Percentiles rank a stretch among this genome's conserved stretches.
phyloP scores from a whole-genome alignment of 768 basidiomycete genomes.

The Lanmaoa pseudosensibilis region DNA sequence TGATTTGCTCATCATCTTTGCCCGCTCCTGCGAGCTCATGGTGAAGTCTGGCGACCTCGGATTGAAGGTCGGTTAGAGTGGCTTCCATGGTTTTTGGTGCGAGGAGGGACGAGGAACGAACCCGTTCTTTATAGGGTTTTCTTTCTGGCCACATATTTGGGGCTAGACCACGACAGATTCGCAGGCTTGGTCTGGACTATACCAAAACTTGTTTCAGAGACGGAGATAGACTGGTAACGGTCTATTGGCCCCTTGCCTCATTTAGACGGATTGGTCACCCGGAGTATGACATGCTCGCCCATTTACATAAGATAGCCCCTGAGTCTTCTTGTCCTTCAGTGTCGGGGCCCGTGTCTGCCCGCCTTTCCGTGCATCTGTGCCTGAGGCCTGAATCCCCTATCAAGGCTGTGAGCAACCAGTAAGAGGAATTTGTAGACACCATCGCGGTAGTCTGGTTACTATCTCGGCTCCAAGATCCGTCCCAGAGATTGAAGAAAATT shows the following conservation, averaged over 20 bases:
- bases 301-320: background rate
- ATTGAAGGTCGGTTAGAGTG: slow-evolving; percentile 33
- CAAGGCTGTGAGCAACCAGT: background rate
- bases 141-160: background rate
- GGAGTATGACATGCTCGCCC: background rate
- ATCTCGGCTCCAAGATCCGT: no score
- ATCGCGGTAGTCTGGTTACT: no score
- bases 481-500: no score
- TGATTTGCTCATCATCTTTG: slow-evolving; percentile 43
- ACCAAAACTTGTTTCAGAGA: no score
- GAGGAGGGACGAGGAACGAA: background rate
- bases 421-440: no score
- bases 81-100: slow-evolving; percentile 14
- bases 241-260: no score
- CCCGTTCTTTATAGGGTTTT: background rate
- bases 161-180: background rate
- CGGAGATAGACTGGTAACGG: no score
- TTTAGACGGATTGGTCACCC: no score
- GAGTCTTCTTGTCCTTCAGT: slow-evolving; percentile 20
- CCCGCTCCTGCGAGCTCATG: slow-evolving; percentile 40
- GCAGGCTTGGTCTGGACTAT: no score
- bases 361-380: slow-evolving; percentile 35
- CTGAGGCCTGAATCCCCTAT: slow-evolving; percentile 35
- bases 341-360: slow-evolving; percentile 34
- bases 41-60: slow-evolving; percentile 47